Percentiles rank a stretch among this genome's conserved stretches.
phyloP scores from a whole-genome alignment of 2,329 filamentous ascomycete genomes.

The Claviceps capensis region DNA sequence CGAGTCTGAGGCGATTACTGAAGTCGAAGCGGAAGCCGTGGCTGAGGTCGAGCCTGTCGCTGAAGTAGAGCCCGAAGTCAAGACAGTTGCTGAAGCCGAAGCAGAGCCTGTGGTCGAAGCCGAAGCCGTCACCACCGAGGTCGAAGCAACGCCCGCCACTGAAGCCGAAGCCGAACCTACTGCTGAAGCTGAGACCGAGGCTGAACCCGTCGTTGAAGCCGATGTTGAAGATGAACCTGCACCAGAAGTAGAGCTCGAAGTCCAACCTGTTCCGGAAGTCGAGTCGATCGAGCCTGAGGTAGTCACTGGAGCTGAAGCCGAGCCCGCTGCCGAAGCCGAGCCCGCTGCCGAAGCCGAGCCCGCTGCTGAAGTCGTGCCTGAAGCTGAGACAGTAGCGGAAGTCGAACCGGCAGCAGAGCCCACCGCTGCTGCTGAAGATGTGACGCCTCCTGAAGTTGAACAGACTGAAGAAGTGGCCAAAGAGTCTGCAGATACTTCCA shows the following conservation, averaged over 20 bases:
- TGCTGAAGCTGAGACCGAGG: not conserved
- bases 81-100: not conserved
- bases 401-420: not conserved
- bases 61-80: not conserved
- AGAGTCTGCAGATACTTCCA: not conserved
- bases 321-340: not conserved
- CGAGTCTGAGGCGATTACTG: not conserved
- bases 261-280: not conserved
- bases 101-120: not conserved
- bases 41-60: conserved; percentile 3
- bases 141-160: not conserved
- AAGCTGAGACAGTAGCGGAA: not conserved
- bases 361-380: not conserved
- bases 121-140: not conserved
- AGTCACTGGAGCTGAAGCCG: not conserved
- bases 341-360: not conserved
- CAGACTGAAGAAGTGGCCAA: not conserved
- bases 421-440: not conserved
- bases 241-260: not conserved
- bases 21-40: not conserved
- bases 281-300: not conserved
- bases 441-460: not conserved
- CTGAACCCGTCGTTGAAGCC: not conserved
- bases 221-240: not conserved
- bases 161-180: not conserved